Conservation (phyloP, 352 stramenopile species). For the Phytophthora europaea region DNA sequence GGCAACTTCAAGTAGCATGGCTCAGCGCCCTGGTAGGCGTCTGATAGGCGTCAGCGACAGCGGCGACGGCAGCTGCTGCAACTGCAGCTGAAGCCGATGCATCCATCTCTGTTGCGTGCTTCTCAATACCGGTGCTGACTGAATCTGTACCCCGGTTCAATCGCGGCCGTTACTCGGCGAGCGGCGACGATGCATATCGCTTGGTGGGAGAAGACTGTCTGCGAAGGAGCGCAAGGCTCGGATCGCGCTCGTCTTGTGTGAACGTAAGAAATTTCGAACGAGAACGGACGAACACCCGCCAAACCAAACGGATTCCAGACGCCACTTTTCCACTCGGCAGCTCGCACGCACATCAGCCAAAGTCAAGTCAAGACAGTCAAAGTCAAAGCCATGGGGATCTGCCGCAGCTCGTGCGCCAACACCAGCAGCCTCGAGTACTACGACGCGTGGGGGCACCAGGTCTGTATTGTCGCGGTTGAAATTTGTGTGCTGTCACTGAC, state of each 20-base stretch:
- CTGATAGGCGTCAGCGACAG: not conserved
- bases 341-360: slow-evolving; percentile 20
- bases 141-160: slow-evolving; percentile 17
- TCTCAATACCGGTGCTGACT: not conserved
- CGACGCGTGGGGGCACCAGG: slow-evolving; percentile 62
- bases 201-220: slow-evolving; percentile 9
- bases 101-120: not conserved
- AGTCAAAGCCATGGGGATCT: slow-evolving; percentile 57
- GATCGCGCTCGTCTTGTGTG: not conserved
- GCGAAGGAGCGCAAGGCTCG: slow-evolving; percentile 17
- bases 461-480: slow-evolving; percentile 17
- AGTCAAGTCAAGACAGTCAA: not conserved
- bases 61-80: not conserved
- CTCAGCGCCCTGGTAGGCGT: not conserved
- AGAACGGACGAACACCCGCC: slow-evolving; percentile 6
- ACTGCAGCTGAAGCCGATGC: not conserved
- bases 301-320: not conserved
- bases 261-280: slow-evolving; percentile 34
- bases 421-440: slow-evolving; percentile 72
- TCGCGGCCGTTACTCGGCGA: slow-evolving; percentile 1
- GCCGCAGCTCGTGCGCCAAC: slow-evolving; percentile 60
- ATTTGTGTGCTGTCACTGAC: not conserved
- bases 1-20: slow-evolving; percentile 13
- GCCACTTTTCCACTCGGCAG: slow-evolving; percentile 31
- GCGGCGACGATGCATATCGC: not conserved